Evolutionary conservation across 2,329 filamentous ascomycete genomes (phyloP), one percentile per base, ranked within the genome.

Genomic region (Penicillium olsonii): DNA sequence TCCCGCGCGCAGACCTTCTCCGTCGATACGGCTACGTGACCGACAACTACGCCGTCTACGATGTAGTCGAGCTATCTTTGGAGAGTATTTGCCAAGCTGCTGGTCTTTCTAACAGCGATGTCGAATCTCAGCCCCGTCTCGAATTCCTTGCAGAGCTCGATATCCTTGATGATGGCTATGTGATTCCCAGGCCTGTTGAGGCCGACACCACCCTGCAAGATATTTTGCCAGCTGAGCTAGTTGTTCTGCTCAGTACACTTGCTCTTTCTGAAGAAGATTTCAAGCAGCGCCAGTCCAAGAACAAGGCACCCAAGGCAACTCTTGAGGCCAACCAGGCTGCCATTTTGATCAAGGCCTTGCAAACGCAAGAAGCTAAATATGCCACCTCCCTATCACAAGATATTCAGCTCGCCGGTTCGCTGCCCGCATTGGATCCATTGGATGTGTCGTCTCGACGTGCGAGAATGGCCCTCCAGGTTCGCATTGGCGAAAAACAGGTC

Each of bases 1-100:
- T 95, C 3, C 87, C 90, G 9, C 87, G 88, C 51, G 87, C 88
- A 1, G 91, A 96, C 64, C 76, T 96, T 7, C 78, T 96, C 10
- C 80, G 92, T 29, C 80, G 91, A 12, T 95, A 96, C 60, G 92
- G 92, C 15, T 96, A 95, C 62, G 84, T 91, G n/a, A 92, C 90
- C 0, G 73, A 82, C 22, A 86, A 85, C 56, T 92, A 96, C 61
- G 75, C 84, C 9, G 78, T 85, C 34, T 90, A 91, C 68, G 90
- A 96, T 59, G 89, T 95, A 1, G 87, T 89, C 1, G 92, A 96
- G 66, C 71, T 96, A 27, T 78, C 87, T 0, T 83, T 86, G 73
- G 73, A 77, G 0, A 61, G 83, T 8, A 76, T 92, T 18, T 79
- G 71, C 56, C 56, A 71, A 38, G 62, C 66, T 31, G 70, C 69